A percentile compares a stretch with the other conserved stretches of the same genome.
These are phyloP conservation scores for Stachybotrys chlorohalonatus DNA, from an alignment of 2,329 filamentous ascomycete species.

Conservation along the genomic window DNA sequence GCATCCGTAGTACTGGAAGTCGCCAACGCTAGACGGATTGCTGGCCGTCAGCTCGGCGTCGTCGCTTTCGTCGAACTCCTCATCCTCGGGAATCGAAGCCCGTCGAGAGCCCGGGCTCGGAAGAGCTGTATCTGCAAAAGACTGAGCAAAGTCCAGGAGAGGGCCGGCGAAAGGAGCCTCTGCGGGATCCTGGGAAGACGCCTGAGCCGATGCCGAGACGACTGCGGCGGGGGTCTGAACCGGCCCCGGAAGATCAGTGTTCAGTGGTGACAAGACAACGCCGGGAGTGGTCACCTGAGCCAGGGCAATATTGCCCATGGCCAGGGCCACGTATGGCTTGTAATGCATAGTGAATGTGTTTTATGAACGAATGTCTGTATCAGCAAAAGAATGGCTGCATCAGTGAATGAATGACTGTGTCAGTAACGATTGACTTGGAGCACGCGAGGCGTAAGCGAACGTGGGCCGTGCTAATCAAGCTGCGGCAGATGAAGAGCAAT, in stretches of 20 bases:
- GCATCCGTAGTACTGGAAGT: slow-evolving; percentile 18
- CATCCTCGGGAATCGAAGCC: too few species aligned
- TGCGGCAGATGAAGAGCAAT: background rate
- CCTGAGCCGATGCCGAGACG: background rate
- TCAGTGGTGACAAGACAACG: background rate
- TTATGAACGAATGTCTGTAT: background rate
- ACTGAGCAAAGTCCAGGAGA: too few species aligned
- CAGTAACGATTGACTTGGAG: background rate
- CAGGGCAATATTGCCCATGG: background rate
- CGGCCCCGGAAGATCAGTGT: background rate
- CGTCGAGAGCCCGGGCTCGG: too few species aligned
- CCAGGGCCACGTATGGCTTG: background rate
- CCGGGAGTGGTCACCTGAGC: background rate
- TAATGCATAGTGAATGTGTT: background rate
- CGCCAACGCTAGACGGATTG: slow-evolving; percentile 9
- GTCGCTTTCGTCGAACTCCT: background rate
- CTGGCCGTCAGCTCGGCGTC: background rate
- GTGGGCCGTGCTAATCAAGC: background rate
- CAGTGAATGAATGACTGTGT: background rate
- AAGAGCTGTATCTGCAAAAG: too few species aligned
- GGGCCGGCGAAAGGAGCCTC: too few species aligned
- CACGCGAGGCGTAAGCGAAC: background rate
- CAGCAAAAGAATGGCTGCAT: background rate
- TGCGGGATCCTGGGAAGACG: background rate
- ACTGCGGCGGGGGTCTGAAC: background rate